Evolutionary conservation across 257 asterid genomes (phyloP), one percentile per base, ranked within the genome.

Genomic region (Scutellaria barbata): DNA sequence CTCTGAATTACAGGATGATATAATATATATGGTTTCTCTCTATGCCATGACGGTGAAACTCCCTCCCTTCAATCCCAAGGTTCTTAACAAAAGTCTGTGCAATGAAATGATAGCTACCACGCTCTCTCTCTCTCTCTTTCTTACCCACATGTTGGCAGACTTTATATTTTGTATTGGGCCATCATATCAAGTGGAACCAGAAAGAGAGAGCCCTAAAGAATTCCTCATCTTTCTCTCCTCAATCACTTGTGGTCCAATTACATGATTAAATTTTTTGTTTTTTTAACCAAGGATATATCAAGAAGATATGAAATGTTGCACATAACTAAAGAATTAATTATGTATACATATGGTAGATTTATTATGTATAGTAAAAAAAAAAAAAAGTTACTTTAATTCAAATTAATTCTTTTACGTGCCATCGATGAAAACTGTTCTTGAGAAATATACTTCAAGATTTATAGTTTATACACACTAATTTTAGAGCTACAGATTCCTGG

Each of bases 21-120:
- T 42, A 22, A 37, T 59, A 71, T 72, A 59, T 66, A 78, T 69
- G 74, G 58, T 75, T 83, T 35, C 35, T 25, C 68, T 69, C 59
- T 56, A 71, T 73, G 84, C 41, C 47, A 84, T 86, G 82, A 87
- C 82, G 85, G 81, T 72, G 79, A 79, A 75, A 69, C 79, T 81
- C 71, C 57, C 77, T 77, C 77, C 95, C 91, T 86, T 88, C 85
- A 80, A 84, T 82, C 94, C 94, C 94, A 90, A 90, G 94, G 87
- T 87, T 86, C 80, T 73, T 68, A 81, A 75, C 58, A 80, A 86
- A 82, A 76, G 85, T 71, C 76, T 80, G 86, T 77, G 82, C 74
- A 79, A 77, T 72, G 87, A 84, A 84, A 89, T 87, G 86, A 88
- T 88, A 68, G 81, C 85, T 76, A 51, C 81, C 88, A 74, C 80